Conservation (phyloP, 129 eudicot species). For the Heracleum sosnowskyi region DNA sequence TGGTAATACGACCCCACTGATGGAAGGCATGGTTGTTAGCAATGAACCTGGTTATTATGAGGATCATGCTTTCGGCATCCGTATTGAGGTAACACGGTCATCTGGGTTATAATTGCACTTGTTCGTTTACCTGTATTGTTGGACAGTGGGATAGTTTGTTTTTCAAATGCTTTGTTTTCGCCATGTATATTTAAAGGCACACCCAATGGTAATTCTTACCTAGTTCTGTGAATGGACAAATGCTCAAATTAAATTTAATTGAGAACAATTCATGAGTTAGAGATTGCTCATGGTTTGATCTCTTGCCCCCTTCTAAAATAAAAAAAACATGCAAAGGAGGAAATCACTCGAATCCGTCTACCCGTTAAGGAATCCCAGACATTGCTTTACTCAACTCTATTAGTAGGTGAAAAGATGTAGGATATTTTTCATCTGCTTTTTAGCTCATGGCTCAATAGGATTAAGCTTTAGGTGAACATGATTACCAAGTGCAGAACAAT, state of each 20-base stretch:
- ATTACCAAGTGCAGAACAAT: background rate
- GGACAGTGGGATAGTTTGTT: background rate
- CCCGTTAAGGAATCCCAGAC: background rate
- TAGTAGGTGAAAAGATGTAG: background rate
- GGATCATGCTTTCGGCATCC: constrained; percentile 88
- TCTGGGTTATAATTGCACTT: constrained; percentile 4
- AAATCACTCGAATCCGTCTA: background rate
- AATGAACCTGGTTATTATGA: constrained; percentile 99
- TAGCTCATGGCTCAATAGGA: background rate
- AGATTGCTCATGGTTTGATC: background rate
- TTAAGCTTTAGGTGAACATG: background rate
- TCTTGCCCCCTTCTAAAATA: background rate
- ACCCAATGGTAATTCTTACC: background rate
- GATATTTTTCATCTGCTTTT: background rate
- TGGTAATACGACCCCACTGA: constrained; percentile 83
- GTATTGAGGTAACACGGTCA: constrained; percentile 64
- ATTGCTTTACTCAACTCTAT: background rate
- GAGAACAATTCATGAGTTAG: background rate
- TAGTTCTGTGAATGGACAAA: background rate
- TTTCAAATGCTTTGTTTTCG: too few relatives aligned
- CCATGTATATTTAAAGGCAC: background rate
- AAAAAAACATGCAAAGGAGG: background rate
- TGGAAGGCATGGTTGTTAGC: constrained; percentile 87
- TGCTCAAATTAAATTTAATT: background rate
- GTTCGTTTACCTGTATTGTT: background rate